Conservation (phyloP, 1,284 basidiomycete genomes). For the Ceratobasidium sp. region DNA sequence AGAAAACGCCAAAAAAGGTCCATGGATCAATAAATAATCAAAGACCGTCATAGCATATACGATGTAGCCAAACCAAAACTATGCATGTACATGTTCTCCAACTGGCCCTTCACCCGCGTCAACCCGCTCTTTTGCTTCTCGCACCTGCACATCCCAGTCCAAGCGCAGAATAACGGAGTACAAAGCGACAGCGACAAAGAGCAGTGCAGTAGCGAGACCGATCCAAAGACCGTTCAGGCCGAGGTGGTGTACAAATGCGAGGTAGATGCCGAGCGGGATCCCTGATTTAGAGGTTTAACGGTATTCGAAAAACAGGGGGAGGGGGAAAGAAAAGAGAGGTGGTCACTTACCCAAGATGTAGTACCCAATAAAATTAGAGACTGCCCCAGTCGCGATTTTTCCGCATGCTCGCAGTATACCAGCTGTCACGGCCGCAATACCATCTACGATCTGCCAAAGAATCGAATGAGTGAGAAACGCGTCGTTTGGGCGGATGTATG, state of each 20-base stretch:
- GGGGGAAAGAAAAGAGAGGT: not conserved
- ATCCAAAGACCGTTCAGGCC: slow-evolving; percentile 50
- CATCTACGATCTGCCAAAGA: slow-evolving; percentile 64
- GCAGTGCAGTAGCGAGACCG: slow-evolving; percentile 47
- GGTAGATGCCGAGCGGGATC: slow-evolving; percentile 26
- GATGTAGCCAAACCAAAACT: not conserved
- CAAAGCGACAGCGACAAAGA: slow-evolving; percentile 24
- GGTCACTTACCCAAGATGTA: slow-evolving; percentile 67
- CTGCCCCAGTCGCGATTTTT: slow-evolving; percentile 66
- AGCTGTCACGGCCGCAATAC: slow-evolving; percentile 73
- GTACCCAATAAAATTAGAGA: slow-evolving; percentile 61
- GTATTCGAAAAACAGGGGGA: not conserved
- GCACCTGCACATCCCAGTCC: slow-evolving; percentile 49
- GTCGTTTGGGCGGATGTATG: not conserved
- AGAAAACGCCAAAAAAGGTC: not conserved
- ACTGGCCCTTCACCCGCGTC: not conserved
- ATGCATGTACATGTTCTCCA: not conserved
- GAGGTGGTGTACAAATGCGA: slow-evolving; percentile 32
- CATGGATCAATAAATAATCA: not conserved
- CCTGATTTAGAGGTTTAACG: not conserved
- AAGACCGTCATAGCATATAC: not conserved
- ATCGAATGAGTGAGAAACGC: not conserved
- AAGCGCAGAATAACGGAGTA: slow-evolving; percentile 31
- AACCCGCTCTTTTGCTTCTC: slow-evolving; percentile 43
- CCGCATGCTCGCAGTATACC: slow-evolving; percentile 85